Base-by-base conservation (phyloP, 2,329 filamentous ascomycete genomes). In the Alternaria alternata region DNA sequence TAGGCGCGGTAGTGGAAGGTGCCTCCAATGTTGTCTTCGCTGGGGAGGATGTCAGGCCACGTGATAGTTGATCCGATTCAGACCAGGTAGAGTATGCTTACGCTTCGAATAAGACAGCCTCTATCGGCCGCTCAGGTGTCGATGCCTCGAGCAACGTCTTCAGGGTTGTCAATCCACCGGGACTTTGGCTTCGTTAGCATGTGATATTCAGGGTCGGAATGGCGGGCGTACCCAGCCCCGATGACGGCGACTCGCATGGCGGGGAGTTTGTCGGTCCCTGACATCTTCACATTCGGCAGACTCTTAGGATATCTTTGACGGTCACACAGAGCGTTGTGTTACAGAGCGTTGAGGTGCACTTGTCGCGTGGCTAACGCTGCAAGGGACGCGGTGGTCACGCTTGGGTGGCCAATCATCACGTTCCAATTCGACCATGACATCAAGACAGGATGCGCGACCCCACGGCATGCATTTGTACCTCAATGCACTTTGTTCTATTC, bases 1-100 rank as follows among this genome's bases (percentile, higher is more conserved):
- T 85, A 85, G 4, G 79, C 75, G 5, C 81, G 79, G 57, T 83
- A 79, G 22, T 76, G 74, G 67, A 85, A 85, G 1, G 81, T 83
- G 3, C 83, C 83, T 3, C 82, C 83, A 46, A 85, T 74, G 0
- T 77, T 73, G 7, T 75, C 68, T 55, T 81, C 78, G 26, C 74
- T 75, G 16, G 8, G 16, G 8, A n/a, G 48, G 30, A 18, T 28
- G 34, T 67, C 47, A 66, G 61, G 24, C 65, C 51, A 64, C 48
- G 28, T 32, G 16, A 38, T 41, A 32, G 7, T 47, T n/a, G 41
- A 4, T 11, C 7, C 7, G 16, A 12, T 36, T 2, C 16, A 30
- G 24, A 7, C 22, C 46, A 7, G 26, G 18, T 22, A 3, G 1
- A 46, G 26, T 14, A 46, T 20, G 42, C 63, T 51, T 59, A 76